Evolutionary conservation across 345 rosid species (phyloP).

Genomic region (Turritis glabra): DNA sequence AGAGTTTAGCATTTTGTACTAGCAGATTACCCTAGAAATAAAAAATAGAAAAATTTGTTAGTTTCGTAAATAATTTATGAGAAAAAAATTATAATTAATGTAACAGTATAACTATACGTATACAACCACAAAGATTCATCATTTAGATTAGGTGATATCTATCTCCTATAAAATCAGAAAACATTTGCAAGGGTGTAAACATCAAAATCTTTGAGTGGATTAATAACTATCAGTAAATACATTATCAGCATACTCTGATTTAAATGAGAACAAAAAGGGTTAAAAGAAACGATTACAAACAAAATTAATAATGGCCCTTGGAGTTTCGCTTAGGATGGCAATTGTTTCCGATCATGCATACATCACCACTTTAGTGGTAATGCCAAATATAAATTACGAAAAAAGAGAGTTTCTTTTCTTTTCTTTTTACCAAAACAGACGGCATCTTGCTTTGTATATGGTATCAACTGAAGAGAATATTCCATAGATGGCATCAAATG

Average conservation of each 20-base stretch:
- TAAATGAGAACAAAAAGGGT: slow-evolving; percentile 3
- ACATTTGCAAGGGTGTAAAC: background rate
- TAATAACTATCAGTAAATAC: background rate
- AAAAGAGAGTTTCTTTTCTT: slow-evolving; percentile 14
- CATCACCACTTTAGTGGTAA: slow-evolving; percentile 40
- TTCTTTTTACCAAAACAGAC: slow-evolving; percentile 8
- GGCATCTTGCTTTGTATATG: slow-evolving; percentile 35
- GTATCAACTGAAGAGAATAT: slow-evolving; percentile 34
- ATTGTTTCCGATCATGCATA: slow-evolving; percentile 32
- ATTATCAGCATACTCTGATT: background rate
- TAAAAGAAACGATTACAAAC: slow-evolving; percentile 9
- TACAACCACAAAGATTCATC: background rate
- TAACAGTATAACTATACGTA: background rate
- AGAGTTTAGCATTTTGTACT: too few relatives aligned
- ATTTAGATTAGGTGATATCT: background rate
- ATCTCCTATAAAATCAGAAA: background rate
- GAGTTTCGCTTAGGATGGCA: slow-evolving; percentile 34
- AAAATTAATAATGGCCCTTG: slow-evolving; percentile 21
- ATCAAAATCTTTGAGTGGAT: background rate
- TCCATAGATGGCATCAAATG: slow-evolving; percentile 28
- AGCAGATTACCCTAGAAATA: too few relatives aligned
- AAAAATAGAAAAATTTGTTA: background rate
- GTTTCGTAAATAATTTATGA: background rate
- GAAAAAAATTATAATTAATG: background rate
- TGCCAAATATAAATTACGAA: slow-evolving; percentile 36